phyloP scores from a whole-genome alignment of 75 land plant species.

The Cryptomeria japonica region DNA sequence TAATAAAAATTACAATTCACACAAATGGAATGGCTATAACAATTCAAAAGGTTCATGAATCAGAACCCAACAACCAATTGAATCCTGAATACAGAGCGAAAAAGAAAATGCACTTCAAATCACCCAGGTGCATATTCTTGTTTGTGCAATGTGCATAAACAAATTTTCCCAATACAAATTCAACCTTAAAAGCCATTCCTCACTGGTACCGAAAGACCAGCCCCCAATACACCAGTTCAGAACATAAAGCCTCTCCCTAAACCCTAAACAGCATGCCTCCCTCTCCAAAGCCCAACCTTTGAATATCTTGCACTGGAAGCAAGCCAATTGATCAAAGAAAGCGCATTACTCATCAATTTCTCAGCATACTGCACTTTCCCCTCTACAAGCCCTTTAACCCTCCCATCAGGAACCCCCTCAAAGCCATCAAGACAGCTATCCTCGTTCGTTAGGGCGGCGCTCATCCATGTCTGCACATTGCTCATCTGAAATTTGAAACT shows the following conservation, averaged over 20 bases:
- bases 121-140: too few species aligned
- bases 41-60: too few species aligned
- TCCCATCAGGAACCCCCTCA: constrained; percentile 14
- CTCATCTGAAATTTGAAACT: constrained; percentile 22
- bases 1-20: too few species aligned
- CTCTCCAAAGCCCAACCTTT: neutral
- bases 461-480: constrained; percentile 61
- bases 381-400: constrained; percentile 25
- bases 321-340: constrained; percentile 39
- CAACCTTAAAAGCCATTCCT: too few species aligned
- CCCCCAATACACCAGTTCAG: neutral
- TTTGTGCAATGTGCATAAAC: too few species aligned
- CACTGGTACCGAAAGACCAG: neutral
- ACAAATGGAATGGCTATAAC: too few species aligned
- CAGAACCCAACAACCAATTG: too few species aligned
- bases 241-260: neutral
- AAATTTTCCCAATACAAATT: too few species aligned
- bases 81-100: too few species aligned
- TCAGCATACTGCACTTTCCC: constrained; percentile 12
- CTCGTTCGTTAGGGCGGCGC: constrained; percentile 54
- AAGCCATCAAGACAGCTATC: constrained; percentile 49
- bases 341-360: constrained; percentile 50
- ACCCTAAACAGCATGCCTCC: too few species aligned
- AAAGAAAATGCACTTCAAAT: too few species aligned
- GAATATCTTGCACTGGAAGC: neutral